Evolutionary conservation across 2,329 filamentous ascomycete genomes (phyloP).

Genomic region (Tetracladium maxilliforme): DNA sequence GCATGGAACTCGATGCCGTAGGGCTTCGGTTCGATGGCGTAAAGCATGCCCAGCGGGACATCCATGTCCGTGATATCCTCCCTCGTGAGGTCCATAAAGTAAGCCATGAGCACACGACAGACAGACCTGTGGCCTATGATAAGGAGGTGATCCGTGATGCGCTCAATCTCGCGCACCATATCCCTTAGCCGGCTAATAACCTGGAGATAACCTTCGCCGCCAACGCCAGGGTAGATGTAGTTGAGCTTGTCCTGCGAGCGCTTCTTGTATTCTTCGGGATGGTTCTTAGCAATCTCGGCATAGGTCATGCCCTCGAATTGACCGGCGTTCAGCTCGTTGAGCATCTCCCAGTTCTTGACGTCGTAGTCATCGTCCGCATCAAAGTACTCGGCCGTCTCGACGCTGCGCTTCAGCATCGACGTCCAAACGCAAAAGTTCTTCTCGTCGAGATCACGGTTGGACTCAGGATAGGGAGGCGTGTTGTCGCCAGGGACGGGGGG

Average conservation of each 20-base stretch:
- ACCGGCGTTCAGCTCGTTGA: slow-evolving; percentile 91
- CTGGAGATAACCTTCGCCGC: slow-evolving; percentile 91
- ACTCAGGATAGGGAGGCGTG: slow-evolving; percentile 88
- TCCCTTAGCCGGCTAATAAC: slow-evolving; percentile 90
- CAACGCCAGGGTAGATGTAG: slow-evolving; percentile 92
- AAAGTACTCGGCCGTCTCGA: slow-evolving; percentile 80
- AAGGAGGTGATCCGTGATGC: slow-evolving; percentile 89
- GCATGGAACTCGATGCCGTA: slow-evolving; percentile 97
- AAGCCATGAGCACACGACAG: slow-evolving; percentile 82
- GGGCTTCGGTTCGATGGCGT: slow-evolving; percentile 91
- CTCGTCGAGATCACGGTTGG: slow-evolving; percentile 50
- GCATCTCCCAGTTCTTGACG: slow-evolving; percentile 93
- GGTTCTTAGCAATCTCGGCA: slow-evolving; percentile 66
- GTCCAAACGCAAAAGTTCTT: slow-evolving; percentile 99
- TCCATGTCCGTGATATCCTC: slow-evolving; percentile 91
- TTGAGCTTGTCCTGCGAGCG: slow-evolving; percentile 78
- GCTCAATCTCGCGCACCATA: slow-evolving; percentile 93
- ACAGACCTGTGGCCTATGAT: slow-evolving; percentile 89
- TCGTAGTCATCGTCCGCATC: slow-evolving; percentile 87
- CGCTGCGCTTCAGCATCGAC: slow-evolving; percentile 83
- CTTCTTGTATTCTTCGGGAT: slow-evolving; percentile 67
- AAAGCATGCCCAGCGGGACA: slow-evolving; percentile 84
- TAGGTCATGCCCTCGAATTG: slow-evolving; percentile 93
- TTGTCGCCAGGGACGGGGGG: slow-evolving; percentile 84
- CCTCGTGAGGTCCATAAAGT: slow-evolving; percentile 85